phyloP scores from a whole-genome alignment of 2,329 filamentous ascomycete genomes.

The Penicillium oxalicum region DNA sequence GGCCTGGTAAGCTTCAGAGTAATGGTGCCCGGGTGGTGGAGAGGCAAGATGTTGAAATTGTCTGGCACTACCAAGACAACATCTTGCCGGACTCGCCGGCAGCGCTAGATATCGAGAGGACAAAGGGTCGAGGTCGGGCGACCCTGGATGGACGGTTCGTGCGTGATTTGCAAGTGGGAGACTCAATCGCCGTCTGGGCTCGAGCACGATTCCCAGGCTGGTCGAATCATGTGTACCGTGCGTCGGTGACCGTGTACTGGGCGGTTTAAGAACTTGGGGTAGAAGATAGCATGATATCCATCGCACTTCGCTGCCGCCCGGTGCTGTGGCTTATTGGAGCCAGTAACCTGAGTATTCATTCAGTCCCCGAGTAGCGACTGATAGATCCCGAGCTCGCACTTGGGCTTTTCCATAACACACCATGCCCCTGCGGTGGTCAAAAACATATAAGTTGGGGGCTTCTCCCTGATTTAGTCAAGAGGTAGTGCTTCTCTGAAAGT shows the following conservation, averaged over 20 bases:
- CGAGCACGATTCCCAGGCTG: slow-evolving; percentile 35
- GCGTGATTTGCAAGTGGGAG: slow-evolving; percentile 31
- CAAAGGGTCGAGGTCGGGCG: slow-evolving; percentile 28
- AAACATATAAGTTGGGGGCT: too few relatives aligned
- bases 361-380: too few relatives aligned
- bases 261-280: slow-evolving; percentile 19
- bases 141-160: slow-evolving; percentile 34
- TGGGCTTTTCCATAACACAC: too few relatives aligned
- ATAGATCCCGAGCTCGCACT: too few relatives aligned
- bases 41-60: slow-evolving; percentile 23
- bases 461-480: too few relatives aligned
- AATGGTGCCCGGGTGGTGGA: slow-evolving; percentile 22
- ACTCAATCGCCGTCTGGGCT: slow-evolving; percentile 35
- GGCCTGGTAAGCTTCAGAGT: slow-evolving; percentile 25
- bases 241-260: slow-evolving; percentile 34
- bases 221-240: slow-evolving; percentile 29
- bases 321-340: too few relatives aligned
- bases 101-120: slow-evolving; percentile 27
- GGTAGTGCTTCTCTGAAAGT: too few relatives aligned
- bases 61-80: slow-evolving; percentile 33
- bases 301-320: neutral
- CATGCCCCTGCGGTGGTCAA: too few relatives aligned
- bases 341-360: too few relatives aligned
- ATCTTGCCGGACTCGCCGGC: slow-evolving; percentile 26
- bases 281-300: neutral